phyloP scores from a whole-genome alignment of 2,329 filamentous ascomycete species.

The Neospermospora avenae region DNA sequence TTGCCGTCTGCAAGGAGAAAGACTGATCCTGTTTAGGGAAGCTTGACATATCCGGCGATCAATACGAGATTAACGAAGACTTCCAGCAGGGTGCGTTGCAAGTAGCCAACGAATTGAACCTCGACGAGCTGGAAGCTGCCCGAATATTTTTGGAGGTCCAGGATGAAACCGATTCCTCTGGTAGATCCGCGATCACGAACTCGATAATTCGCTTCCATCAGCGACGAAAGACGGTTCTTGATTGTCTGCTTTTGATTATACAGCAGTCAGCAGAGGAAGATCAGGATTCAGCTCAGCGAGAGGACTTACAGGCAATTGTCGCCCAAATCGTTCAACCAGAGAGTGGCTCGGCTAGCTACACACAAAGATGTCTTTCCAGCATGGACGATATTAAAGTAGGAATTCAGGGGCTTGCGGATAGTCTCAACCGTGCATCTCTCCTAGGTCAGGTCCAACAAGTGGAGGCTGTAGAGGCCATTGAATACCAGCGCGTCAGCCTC shows the following conservation, averaged over 20 bases:
- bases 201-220: constrained; percentile 87
- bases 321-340: constrained; percentile 46
- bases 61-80: constrained; percentile 79
- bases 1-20: neutral
- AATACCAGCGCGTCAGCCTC: constrained; percentile 76
- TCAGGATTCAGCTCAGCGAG: constrained; percentile 37
- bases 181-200: constrained; percentile 71
- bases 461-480: constrained; percentile 72
- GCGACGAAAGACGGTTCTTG: constrained; percentile 75
- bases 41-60: constrained; percentile 65
- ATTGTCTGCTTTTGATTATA: constrained; percentile 78
- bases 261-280: constrained; percentile 49
- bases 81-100: constrained; percentile 81
- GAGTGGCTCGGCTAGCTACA: constrained; percentile 51
- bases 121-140: constrained; percentile 86
- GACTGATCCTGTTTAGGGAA: constrained; percentile 55
- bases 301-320: constrained; percentile 54
- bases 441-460: constrained; percentile 62
- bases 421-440: constrained; percentile 69
- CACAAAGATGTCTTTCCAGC: constrained; percentile 69
- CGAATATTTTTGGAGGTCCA: constrained; percentile 71
- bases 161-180: constrained; percentile 64
- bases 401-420: constrained; percentile 73
- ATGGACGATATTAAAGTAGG: constrained; percentile 76
- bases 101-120: constrained; percentile 81